Evolutionary conservation across 2,329 filamentous ascomycete species (phyloP).

Genomic region (Endothia cerciana): DNA sequence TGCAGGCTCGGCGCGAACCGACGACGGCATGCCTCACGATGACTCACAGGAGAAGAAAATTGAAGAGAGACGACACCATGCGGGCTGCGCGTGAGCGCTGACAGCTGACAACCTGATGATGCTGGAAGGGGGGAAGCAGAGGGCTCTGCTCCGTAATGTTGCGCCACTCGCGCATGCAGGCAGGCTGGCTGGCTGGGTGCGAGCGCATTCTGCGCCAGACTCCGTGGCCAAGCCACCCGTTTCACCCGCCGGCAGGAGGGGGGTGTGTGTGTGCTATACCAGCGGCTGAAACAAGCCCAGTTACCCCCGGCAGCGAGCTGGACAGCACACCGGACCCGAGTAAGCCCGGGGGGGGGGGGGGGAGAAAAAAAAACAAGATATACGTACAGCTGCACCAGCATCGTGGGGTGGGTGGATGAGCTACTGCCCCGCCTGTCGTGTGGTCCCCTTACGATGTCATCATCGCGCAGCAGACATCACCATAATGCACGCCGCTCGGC

Average conservation of each 20-base stretch:
- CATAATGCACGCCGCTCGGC: background rate
- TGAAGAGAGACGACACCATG: background rate
- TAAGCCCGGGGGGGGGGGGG: too few species aligned
- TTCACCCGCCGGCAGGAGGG: background rate
- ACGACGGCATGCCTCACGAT: background rate
- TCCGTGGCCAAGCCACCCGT: background rate
- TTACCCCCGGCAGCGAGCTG: background rate
- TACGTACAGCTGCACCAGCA: background rate
- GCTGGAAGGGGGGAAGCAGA: background rate
- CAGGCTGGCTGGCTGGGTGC: background rate
- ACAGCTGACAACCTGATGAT: too few species aligned
- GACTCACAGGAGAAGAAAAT: background rate
- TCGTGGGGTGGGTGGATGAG: background rate
- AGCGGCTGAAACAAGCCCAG: background rate
- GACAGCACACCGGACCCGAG: background rate
- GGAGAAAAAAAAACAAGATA: too few species aligned
- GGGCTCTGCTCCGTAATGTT: background rate
- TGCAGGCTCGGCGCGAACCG: background rate
- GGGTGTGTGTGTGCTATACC: background rate
- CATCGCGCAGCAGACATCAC: conserved; percentile 7
- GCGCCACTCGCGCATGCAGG: conserved; percentile 3
- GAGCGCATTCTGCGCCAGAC: background rate
- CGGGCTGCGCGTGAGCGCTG: too few species aligned
- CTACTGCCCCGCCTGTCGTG: background rate
- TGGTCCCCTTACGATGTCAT: conserved; percentile 7